Percentiles rank a stretch among this genome's conserved stretches.
These are phyloP conservation scores for Helenozyma baotianmanensis DNA, from an alignment of 805 yeast species.

Conservation along the genomic window DNA sequence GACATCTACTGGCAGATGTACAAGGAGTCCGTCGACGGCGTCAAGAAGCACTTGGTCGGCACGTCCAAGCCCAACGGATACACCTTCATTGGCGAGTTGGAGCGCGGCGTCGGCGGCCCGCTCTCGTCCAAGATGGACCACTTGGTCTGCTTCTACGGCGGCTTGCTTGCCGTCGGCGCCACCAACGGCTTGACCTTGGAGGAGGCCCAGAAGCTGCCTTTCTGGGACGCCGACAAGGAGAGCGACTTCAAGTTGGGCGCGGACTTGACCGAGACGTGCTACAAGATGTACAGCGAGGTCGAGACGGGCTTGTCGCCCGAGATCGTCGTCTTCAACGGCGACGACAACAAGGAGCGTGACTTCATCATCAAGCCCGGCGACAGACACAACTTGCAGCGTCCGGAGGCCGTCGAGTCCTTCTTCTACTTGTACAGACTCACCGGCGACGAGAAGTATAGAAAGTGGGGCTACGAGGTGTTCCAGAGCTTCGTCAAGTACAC, in stretches of 20 bases:
- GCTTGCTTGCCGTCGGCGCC: conserved; percentile 83
- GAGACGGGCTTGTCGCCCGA: conserved; percentile 84
- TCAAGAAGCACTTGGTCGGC: conserved; percentile 59
- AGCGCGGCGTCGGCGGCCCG: conserved; percentile 57
- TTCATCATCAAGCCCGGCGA: conserved; percentile 68
- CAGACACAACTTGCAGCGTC: conserved; percentile 83
- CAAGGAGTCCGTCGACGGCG: conserved; percentile 71
- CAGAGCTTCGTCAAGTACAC: conserved; percentile 62
- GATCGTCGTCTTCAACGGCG: conserved; percentile 75
- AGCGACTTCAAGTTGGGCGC: conserved; percentile 65
- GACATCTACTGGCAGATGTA: conserved; percentile 67
- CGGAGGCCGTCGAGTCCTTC: conserved; percentile 88
- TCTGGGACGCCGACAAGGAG: conserved; percentile 58
- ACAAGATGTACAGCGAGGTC: conserved; percentile 71
- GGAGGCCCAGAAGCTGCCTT: conserved; percentile 49
- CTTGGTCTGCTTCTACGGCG: conserved; percentile 87
- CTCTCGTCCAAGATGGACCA: conserved; percentile 83
- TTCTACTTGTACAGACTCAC: conserved; percentile 77
- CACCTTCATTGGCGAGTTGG: conserved; percentile 74
- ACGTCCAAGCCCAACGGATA: conserved; percentile 59
- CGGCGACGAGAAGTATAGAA: conserved; percentile 73
- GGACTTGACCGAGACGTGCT: conserved; percentile 76
- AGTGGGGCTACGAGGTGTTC: conserved; percentile 88
- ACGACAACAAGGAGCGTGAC: conserved; percentile 43
- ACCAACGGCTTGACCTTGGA: conserved; percentile 63